Evolutionary conservation across 768 basidiomycete species (phyloP), one percentile per base, ranked within the genome.

Genomic region (Leccinum uliginosum): DNA sequence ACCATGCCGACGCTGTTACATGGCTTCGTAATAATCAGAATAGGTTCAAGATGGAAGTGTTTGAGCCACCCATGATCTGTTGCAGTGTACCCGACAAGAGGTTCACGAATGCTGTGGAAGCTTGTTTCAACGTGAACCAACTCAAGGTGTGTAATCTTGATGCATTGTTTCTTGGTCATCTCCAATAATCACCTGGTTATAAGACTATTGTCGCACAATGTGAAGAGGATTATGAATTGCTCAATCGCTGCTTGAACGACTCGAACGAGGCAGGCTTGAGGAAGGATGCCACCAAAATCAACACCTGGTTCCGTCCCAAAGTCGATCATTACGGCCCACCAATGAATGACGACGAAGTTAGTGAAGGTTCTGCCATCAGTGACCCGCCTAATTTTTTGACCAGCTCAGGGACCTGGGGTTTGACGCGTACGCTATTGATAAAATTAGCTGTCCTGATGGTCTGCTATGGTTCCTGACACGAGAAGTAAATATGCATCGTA

Each of bases 131-230:
- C 57, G 64, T 54, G 11, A 75, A 74, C 47, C 82, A 86, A 56
- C 65, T 94, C 59, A 85, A 79, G 79, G 94, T 93, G 44, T 50
- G 76, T 65, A 19, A 24, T 17, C 26, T 15, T 45, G 7, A 44
- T 14, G 26, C 6, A n/a, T 49, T 45, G 15, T 23, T 34, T 24
- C 3, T 1, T 29, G 3, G 26, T 23, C 1, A 6, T 11, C 19
- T 24, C 45, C 53, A 3, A 63, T 38, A 5, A 8, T 46, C 1
- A 1, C 21, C 45, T 35, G 54, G 24, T 30, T 19, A 12, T 24
- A 21, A 96, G 94, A 91, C 85, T 0, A 89, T 99, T 69, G 85
- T 99, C 7, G 83, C 85, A 17, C 91, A 93, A 68, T 86, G 84
- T 61, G 80, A 85, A 57, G 87, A 89, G 55, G 96, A 99, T 65